A percentile compares a stretch with the other conserved stretches of the same genome.
phyloP scores from a whole-genome alignment of 257 asterid genomes.

The Lithospermum erythrorhizon region DNA sequence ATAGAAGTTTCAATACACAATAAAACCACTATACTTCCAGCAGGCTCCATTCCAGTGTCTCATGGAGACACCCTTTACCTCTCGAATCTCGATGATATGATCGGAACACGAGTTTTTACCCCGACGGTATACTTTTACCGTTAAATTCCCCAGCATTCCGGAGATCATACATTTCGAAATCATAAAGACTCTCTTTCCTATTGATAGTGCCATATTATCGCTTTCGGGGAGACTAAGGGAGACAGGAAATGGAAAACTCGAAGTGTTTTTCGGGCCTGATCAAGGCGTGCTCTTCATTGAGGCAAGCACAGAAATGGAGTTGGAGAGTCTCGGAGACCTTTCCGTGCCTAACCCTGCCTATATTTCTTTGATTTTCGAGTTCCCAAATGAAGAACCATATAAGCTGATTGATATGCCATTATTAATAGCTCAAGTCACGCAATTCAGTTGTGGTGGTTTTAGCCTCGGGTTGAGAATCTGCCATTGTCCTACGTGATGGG shows the following conservation, averaged over 20 bases:
- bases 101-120: slow-evolving; percentile 74
- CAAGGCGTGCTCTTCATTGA: slow-evolving; percentile 65
- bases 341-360: slow-evolving; percentile 70
- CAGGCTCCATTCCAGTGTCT: slow-evolving; percentile 18
- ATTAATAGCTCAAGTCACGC: slow-evolving; percentile 76
- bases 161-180: slow-evolving; percentile 16
- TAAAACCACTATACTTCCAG: slow-evolving; percentile 32
- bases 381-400: slow-evolving; percentile 60
- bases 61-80: slow-evolving; percentile 51
- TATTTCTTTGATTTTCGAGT: slow-evolving; percentile 46
- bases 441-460: slow-evolving; percentile 66
- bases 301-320: slow-evolving; percentile 47
- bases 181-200: slow-evolving; percentile 44
- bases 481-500: slow-evolving; percentile 89
- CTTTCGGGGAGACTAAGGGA: slow-evolving; percentile 72
- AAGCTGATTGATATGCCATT: slow-evolving; percentile 79
- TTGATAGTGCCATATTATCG: slow-evolving; percentile 72
- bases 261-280: slow-evolving; percentile 54
- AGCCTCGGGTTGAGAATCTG: slow-evolving; percentile 78
- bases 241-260: slow-evolving; percentile 58
- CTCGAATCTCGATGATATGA: slow-evolving; percentile 86
- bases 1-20: slow-evolving; percentile 47
- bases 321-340: slow-evolving; percentile 58
- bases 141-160: slow-evolving; percentile 6
- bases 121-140: slow-evolving; percentile 76